A percentile compares a stretch with the other conserved stretches of the same genome.
These are phyloP conservation scores for Amaranthus palmeri DNA, from an alignment of 148 eudicot genomes.

Conservation along the genomic window DNA sequence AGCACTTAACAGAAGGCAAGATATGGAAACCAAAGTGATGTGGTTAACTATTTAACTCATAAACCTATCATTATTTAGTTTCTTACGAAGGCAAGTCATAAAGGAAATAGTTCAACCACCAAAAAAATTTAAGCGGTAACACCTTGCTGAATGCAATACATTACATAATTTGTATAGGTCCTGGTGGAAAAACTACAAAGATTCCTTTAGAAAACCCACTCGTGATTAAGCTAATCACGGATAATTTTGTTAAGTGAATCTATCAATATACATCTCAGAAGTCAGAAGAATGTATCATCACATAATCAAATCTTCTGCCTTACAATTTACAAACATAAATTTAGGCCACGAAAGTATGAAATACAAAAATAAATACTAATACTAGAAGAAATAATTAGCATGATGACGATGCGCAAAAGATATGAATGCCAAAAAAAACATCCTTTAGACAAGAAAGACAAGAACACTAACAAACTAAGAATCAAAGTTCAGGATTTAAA, in stretches of 20 bases:
- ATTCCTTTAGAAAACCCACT: neutral
- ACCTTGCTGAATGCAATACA: too few species aligned
- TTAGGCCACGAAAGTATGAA: neutral
- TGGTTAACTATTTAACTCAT: too few species aligned
- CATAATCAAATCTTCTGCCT: neutral
- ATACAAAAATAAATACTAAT: neutral
- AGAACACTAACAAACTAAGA: neutral
- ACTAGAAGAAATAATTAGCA: neutral
- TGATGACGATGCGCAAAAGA: neutral
- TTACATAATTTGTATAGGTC: too few species aligned
- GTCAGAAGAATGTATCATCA: neutral
- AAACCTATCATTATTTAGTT: too few species aligned
- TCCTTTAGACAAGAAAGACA: neutral
- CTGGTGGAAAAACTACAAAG: too few species aligned
- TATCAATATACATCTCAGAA: neutral
- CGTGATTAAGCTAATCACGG: neutral
- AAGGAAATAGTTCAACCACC: too few species aligned
- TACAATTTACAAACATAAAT: neutral
- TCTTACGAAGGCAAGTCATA: too few species aligned
- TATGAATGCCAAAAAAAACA: constrained; percentile 2
- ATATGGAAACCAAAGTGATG: too few species aligned
- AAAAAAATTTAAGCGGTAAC: too few species aligned
- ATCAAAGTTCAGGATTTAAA: neutral
- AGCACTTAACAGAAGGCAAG: too few species aligned
- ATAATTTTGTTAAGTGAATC: neutral